Evolutionary conservation across 225 moss, liverwort and hornwort genomes (phyloP), one percentile per base, ranked within the genome.

Genomic region (Ulota crispa): DNA sequence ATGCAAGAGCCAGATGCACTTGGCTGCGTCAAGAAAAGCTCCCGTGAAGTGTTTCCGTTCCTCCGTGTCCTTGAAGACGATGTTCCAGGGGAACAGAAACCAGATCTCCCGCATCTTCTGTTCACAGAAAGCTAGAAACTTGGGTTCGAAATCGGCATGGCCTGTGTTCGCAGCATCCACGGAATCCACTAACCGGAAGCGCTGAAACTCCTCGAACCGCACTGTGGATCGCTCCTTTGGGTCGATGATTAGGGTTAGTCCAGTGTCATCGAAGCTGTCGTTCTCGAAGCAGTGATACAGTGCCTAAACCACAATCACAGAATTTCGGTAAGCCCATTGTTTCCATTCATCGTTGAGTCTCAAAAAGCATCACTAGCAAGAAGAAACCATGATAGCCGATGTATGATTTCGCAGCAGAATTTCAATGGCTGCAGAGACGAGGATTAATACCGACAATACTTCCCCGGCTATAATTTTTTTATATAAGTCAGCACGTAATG

Each of bases 21-120:
- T 96, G 69, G 93, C 96, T 9, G 93, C 93, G 76, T 96, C 96
- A 7, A 96, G 91, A 66, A 96, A 96, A 1, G 96, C 93, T 3
- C 86, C 91, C 1, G 94, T 96, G 87, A 96, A 96, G 56, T 77
- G 69, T 20, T 90, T 88, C 57, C 96, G 78, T 32, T 90, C 91
- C 18, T 94, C 92, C 0, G 93, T 84, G n/a, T 93, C 90, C 75
- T 91, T 92, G 84, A 96, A 96, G 8, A 96, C 92, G 34, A 96
- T 94, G 77, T 96, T 96, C 96, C 96, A 96, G 1, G 96, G 94
- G 42, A 96, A 96, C 0, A 96, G 84, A 36, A 96, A 94, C 96
- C 96, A 96, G 78, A 96, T 96, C 39, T 93, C 96, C 13, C 96
- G 88, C 93, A 96, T 93, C 85, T 96, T 96, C 78, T 80, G 89